Percentiles rank a stretch among this genome's conserved stretches.
Conservation (phyloP, 73 alveolate genomes). For the Symbiodinium natans region DNA sequence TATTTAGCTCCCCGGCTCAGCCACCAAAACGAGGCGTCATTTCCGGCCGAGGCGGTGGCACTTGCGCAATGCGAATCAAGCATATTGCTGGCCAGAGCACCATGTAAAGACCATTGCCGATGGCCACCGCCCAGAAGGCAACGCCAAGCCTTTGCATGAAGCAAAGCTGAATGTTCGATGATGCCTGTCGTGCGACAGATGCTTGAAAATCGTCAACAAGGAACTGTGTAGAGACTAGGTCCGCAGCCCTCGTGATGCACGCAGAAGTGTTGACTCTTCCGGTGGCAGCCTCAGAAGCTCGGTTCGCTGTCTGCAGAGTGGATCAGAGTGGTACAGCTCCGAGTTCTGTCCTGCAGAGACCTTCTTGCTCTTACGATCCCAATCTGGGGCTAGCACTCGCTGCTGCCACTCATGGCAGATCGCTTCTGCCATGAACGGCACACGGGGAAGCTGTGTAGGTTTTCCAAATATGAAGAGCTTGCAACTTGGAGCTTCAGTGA, state of each 20-base stretch:
- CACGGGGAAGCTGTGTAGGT: not conserved
- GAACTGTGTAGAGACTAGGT: too few species aligned
- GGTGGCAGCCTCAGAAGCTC: not conserved
- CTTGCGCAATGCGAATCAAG: too few species aligned
- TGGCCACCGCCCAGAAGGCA: conserved; percentile 12
- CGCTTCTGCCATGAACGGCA: not conserved
- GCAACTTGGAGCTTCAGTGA: too few species aligned
- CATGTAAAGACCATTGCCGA: conserved; percentile 1
- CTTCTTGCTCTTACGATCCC: not conserved
- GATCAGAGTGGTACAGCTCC: too few species aligned
- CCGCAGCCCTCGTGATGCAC: not conserved
- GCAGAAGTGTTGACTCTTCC: not conserved
- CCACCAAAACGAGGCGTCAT: too few species aligned
- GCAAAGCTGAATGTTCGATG: not conserved
- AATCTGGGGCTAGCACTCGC: not conserved
- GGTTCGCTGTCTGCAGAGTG: not conserved
- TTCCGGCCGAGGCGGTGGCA: too few species aligned
- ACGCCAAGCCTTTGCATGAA: not conserved
- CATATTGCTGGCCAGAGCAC: not conserved
- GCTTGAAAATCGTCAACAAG: too few species aligned
- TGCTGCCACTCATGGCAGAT: conserved; percentile 4
- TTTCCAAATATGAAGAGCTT: too few species aligned
- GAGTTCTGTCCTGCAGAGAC: too few species aligned
- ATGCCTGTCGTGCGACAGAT: too few species aligned
- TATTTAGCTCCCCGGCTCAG: too few species aligned